These are phyloP conservation scores for Posidonia australis DNA, from an alignment of 106 monocot genomes.

Conservation along the genomic window DNA sequence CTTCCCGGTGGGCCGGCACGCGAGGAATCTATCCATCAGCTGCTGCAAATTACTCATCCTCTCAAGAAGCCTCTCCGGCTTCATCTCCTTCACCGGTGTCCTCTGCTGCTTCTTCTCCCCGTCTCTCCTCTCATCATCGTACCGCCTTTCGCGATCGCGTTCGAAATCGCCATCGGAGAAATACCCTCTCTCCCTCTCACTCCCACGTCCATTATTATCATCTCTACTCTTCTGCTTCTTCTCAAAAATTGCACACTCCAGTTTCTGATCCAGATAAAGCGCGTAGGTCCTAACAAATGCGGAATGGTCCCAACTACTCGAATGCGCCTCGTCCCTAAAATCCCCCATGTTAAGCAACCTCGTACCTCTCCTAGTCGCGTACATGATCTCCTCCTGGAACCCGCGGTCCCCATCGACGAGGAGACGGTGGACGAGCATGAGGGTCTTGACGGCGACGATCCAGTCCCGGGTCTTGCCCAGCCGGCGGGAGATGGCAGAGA, in stretches of 20 bases:
- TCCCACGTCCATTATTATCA: not conserved
- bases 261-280: constrained; percentile 50
- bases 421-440: constrained; percentile 61
- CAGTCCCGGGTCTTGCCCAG: constrained; percentile 55
- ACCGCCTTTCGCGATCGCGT: not conserved
- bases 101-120: constrained; percentile 26
- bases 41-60: constrained; percentile 52
- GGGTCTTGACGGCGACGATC: constrained; percentile 56
- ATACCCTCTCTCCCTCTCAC: not conserved
- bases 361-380: constrained; percentile 47
- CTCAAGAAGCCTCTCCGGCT: constrained; percentile 31
- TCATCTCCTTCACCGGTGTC: constrained; percentile 47
- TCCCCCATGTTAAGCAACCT: constrained; percentile 58
- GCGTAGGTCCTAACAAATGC: constrained; percentile 67
- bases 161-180: not conserved
- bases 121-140: constrained; percentile 4
- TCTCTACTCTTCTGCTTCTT: not conserved
- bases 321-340: constrained; percentile 73
- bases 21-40: constrained; percentile 52
- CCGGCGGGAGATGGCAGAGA: constrained; percentile 47
- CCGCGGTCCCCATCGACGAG: constrained; percentile 37
- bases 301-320: constrained; percentile 65
- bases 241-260: constrained; percentile 13
- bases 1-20: constrained; percentile 37
- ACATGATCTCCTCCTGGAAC: constrained; percentile 54